phyloP scores from a whole-genome alignment of 176 grass and related monocot species.

The Carex kokanica region DNA sequence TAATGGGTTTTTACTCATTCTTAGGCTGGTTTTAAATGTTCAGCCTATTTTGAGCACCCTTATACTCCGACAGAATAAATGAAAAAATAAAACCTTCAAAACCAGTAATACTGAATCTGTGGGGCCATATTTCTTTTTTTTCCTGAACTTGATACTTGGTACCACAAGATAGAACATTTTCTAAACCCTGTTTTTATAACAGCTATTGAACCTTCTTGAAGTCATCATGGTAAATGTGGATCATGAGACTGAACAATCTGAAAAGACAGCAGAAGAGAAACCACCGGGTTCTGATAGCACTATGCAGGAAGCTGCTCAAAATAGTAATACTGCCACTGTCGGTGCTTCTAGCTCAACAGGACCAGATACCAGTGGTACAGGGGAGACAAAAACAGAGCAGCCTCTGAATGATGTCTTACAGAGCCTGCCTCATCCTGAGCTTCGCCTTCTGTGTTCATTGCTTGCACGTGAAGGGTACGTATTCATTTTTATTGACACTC shows the following conservation, averaged over 20 bases:
- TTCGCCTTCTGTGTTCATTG: slow-evolving; percentile 84
- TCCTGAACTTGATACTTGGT: too few species aligned
- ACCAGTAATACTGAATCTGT: neutral
- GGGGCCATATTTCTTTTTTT: neutral
- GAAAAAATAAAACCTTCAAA: neutral
- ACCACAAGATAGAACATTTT: neutral
- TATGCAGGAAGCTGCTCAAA: slow-evolving; percentile 39
- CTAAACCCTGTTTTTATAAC: slow-evolving; percentile 26
- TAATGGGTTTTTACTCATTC: neutral
- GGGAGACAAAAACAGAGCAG: slow-evolving; percentile 30
- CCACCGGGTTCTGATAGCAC: slow-evolving; percentile 62
- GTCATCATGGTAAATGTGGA: slow-evolving; percentile 88
- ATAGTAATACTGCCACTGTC: slow-evolving; percentile 43
- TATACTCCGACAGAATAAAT: neutral
- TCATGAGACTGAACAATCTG: slow-evolving; percentile 56
- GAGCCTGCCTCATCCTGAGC: slow-evolving; percentile 70
- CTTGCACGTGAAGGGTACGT: slow-evolving; percentile 98
- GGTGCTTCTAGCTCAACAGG: slow-evolving; percentile 33
- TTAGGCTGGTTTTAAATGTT: neutral
- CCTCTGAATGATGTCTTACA: slow-evolving; percentile 51
- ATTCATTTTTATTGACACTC: neutral
- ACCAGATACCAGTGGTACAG: slow-evolving; percentile 28
- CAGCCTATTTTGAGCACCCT: neutral
- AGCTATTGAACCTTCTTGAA: slow-evolving; percentile 96
- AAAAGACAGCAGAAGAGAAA: slow-evolving; percentile 56